A percentile compares a stretch with the other conserved stretches of the same genome.
Evolutionary conservation across 2,329 filamentous ascomycete genomes (phyloP).

Genomic region (Claviceps arundinis): DNA sequence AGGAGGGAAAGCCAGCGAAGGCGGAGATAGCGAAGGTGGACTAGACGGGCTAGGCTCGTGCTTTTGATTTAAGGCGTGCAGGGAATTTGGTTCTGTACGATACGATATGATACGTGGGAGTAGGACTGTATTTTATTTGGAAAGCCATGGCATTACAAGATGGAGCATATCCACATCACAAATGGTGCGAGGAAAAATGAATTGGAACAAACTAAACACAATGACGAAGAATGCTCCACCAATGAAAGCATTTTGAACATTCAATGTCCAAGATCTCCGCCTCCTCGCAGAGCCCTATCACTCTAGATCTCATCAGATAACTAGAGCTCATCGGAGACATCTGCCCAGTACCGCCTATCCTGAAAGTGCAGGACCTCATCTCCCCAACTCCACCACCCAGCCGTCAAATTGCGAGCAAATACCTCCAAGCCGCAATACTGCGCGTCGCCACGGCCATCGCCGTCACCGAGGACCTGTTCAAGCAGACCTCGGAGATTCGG

Average conservation of each 20-base stretch:
- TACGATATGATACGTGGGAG: slow-evolving; percentile 8
- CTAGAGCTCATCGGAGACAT: neutral
- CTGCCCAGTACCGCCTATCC: slow-evolving; percentile 36
- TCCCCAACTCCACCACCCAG: slow-evolving; percentile 70
- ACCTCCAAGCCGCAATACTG: slow-evolving; percentile 54
- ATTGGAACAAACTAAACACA: neutral
- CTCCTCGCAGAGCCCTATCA: too few relatives aligned
- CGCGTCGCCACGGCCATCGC: neutral
- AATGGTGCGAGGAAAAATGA: neutral
- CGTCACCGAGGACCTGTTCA: slow-evolving; percentile 34
- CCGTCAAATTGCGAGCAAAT: slow-evolving; percentile 61
- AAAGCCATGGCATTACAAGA: neutral
- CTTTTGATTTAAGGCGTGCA: neutral
- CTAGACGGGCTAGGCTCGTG: neutral
- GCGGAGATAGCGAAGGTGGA: slow-evolving; percentile 10
- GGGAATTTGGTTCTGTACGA: slow-evolving; percentile 11
- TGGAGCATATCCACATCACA: neutral
- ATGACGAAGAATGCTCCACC: neutral
- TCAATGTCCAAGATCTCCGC: neutral
- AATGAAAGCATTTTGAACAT: neutral
- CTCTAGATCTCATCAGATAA: too few relatives aligned
- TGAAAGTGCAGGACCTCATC: slow-evolving; percentile 62
- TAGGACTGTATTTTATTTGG: slow-evolving; percentile 17
- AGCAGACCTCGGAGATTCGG: slow-evolving; percentile 55
- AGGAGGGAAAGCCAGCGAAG: slow-evolving; percentile 9